phyloP scores from a whole-genome alignment of 345 rosid species.

The Populus tremula region DNA sequence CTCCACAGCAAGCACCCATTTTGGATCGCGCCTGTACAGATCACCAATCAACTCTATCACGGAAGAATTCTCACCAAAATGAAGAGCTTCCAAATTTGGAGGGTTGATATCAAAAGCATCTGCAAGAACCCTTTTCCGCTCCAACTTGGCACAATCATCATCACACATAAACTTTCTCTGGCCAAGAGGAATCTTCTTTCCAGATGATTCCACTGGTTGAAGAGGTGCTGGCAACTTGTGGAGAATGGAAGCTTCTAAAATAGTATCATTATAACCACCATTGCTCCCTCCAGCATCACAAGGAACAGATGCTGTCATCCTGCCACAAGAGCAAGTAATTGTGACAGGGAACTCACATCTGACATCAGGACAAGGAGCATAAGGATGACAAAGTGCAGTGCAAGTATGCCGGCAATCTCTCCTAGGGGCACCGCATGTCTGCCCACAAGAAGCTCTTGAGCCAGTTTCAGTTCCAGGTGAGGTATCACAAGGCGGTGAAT shows the following conservation, averaged over 20 bases:
- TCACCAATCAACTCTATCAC: conserved; percentile 72
- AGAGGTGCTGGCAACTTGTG: conserved; percentile 67
- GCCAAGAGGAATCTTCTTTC: conserved; percentile 66
- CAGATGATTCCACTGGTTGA: conserved; percentile 62
- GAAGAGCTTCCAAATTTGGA: conserved; percentile 76
- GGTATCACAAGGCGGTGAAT: conserved; percentile 67
- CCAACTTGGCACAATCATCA: conserved; percentile 83
- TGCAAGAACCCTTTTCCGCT: conserved; percentile 85
- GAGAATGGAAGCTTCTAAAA: conserved; percentile 60
- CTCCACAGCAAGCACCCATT: conserved; percentile 86
- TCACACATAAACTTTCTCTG: conserved; percentile 88
- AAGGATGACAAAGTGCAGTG: conserved; percentile 77
- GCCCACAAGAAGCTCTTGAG: conserved; percentile 72
- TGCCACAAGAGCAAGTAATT: conserved; percentile 83
- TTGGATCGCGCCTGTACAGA: conserved; percentile 84
- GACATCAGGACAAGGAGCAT: conserved; percentile 72
- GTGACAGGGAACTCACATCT: conserved; percentile 74
- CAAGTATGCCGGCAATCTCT: conserved; percentile 92
- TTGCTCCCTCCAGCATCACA: conserved; percentile 80
- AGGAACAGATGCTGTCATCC: conserved; percentile 65
- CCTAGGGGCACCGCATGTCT: conserved; percentile 89
- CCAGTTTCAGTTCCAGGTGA: conserved; percentile 38
- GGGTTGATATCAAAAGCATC: conserved; percentile 85
- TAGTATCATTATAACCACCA: conserved; percentile 37
- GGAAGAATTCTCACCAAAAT: conserved; percentile 75